Evolutionary conservation across 2,329 filamentous ascomycete species (phyloP).

Genomic region (Paracamarosporium sp.): DNA sequence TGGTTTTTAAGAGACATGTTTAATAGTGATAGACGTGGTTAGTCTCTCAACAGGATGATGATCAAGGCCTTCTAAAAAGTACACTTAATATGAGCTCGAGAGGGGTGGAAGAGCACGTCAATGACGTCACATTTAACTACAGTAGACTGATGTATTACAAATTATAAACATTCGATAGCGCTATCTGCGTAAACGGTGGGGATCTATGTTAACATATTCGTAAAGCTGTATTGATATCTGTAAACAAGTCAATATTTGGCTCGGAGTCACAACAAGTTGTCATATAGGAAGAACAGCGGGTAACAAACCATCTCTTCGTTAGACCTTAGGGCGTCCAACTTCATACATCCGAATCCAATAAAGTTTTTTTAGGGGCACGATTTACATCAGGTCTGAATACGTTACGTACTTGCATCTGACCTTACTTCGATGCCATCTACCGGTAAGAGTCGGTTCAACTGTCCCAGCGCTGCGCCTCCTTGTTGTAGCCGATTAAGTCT

Average conservation of each 20-base stretch:
- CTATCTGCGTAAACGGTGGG: background rate
- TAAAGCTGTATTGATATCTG: background rate
- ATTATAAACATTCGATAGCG: background rate
- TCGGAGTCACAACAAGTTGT: background rate
- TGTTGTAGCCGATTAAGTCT: constrained; percentile 69
- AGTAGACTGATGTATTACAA: background rate
- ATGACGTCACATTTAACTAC: constrained; percentile 7
- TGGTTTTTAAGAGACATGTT: constrained; percentile 34
- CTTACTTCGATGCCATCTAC: background rate
- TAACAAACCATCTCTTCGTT: background rate
- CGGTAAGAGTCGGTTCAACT: constrained; percentile 45
- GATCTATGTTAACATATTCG: background rate
- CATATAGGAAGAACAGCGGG: background rate
- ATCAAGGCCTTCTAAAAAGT: background rate
- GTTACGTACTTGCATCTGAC: background rate
- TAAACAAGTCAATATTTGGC: background rate
- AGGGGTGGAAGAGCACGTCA: background rate
- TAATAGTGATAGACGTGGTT: background rate
- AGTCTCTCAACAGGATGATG: background rate
- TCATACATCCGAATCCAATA: background rate
- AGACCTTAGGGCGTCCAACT: background rate
- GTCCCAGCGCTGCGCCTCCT: constrained; percentile 63
- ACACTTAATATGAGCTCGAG: background rate
- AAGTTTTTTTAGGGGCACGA: background rate
- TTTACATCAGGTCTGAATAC: background rate